Evolutionary conservation across 306 rosid genomes (phyloP), one percentile per base, ranked within the genome.

Genomic region (Prunus dulcis): DNA sequence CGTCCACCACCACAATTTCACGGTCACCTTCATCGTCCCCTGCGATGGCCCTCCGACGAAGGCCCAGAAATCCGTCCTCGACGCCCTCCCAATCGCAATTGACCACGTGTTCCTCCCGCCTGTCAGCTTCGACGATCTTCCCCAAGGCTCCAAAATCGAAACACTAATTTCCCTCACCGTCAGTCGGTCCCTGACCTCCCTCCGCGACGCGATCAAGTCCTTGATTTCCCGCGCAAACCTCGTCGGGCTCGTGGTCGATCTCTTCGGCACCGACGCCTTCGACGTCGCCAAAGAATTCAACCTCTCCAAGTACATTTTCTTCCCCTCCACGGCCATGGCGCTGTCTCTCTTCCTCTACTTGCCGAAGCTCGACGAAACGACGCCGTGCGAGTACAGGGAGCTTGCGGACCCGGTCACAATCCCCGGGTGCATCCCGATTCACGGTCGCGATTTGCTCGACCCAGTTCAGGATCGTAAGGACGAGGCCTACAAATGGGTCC

Each of bases 381-480:
- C 81, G 71, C 66, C 82, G 3, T 55, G 87, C 41, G 92, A 90
- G 79, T 90, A 20, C 41, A 12, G 82, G 15, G 90, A 92, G 12
- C 66, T 87, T 6, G 2, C 67, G 2, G 89, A 87, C 18, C 90
- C 83, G 66, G 75, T 92, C 7, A 63, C 12, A 0, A 79, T 92
- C 7, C 97, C 97, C 3, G 97, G 97, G 0, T 87, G 86, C 3
- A n/a, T 75, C 1, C 89, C 92, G 3, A 61, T 90, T 71, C 87
- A 76, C 0, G 97, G 92, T 0, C 76, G 67, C 32, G 91, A 92
- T 4, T 17, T 92, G 11, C 4, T 83, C 8, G 89, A 88, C 64
- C 92, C 92, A 57, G 56, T 77, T 75, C 97, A 88, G 56, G 93
- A 92, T 41, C 63, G 96, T 52, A 83, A 74, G 0, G 30, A 86